Conservation (phyloP, 1,284 basidiomycete species). For the Mycena sp. region DNA sequence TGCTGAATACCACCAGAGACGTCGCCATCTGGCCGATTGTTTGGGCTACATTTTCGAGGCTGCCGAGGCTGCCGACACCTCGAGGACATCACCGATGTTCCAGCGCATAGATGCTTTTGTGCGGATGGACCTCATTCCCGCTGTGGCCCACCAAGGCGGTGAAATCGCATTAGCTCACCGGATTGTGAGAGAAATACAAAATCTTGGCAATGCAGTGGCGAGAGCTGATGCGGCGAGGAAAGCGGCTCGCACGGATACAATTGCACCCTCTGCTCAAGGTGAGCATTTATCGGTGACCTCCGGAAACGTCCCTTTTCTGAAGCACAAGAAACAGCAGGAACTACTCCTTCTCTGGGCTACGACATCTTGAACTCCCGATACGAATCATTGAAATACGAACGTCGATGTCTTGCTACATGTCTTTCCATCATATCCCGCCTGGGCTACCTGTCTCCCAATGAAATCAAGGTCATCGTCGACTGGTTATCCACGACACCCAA, state of each 20-base stretch:
- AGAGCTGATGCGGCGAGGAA: conserved; percentile 67
- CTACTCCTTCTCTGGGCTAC: conserved; percentile 61
- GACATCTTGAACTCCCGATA: conserved; percentile 73
- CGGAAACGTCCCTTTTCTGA: background rate
- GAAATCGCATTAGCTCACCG: conserved; percentile 57
- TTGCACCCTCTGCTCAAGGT: conserved; percentile 65
- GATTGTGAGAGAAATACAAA: conserved; percentile 72
- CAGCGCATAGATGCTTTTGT: conserved; percentile 52
- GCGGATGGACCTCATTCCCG: conserved; percentile 58
- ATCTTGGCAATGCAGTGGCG: conserved; percentile 58
- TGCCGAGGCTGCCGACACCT: conserved; percentile 49
- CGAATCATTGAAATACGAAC: conserved; percentile 78
- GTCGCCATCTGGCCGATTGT: conserved; percentile 74
- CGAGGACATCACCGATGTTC: conserved; percentile 12
- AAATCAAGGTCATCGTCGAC: conserved; percentile 69
- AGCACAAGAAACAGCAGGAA: conserved; percentile 40
- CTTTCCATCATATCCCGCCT: conserved; percentile 73
- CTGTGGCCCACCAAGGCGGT: conserved; percentile 38
- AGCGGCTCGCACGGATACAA: conserved; percentile 70
- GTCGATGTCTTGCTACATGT: conserved; percentile 68
- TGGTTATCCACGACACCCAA: conserved; percentile 72
- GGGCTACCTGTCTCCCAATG: conserved; percentile 65
- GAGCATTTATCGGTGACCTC: conserved; percentile 24
- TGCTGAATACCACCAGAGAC: conserved; percentile 70
- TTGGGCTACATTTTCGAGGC: conserved; percentile 57